A percentile compares a stretch with the other conserved stretches of the same genome.
phyloP scores from a whole-genome alignment of 2,329 filamentous ascomycete genomes.

The Daldinia eschscholtzii region DNA sequence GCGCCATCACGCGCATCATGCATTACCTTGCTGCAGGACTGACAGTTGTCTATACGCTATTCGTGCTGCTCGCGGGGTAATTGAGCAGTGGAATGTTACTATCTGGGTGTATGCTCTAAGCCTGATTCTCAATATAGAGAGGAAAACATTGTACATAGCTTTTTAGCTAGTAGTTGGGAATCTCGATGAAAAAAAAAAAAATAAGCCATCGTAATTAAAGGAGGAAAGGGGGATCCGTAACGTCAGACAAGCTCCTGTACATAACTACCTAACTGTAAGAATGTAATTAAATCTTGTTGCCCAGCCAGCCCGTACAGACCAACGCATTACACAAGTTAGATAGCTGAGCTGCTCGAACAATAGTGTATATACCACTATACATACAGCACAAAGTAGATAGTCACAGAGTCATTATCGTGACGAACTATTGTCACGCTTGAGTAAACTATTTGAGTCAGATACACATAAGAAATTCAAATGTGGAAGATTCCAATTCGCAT shows the following conservation, averaged over 20 bases:
- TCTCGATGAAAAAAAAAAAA: constrained; percentile 26
- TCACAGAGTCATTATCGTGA: neutral
- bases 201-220: constrained; percentile 17
- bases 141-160: constrained; percentile 8
- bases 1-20: constrained; percentile 18
- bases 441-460: neutral
- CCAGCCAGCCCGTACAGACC: constrained; percentile 40
- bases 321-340: constrained; percentile 9
- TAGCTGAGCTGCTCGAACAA: neutral
- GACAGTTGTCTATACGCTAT: constrained; percentile 26
- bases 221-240: constrained; percentile 14
- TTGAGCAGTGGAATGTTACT: constrained; percentile 20
- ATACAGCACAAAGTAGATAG: neutral
- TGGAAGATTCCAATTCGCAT: neutral
- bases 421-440: neutral
- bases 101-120: neutral
- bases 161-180: constrained; percentile 4
- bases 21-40: constrained; percentile 29
- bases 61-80: constrained; percentile 31
- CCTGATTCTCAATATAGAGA: neutral
- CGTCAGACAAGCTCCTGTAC: constrained; percentile 11
- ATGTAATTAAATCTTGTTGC: constrained; percentile 50
- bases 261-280: constrained; percentile 14
- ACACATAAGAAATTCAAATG: neutral
- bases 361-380: neutral